Base-by-base conservation (phyloP, 78 protist species). In the Speleostelium caveatum region DNA sequence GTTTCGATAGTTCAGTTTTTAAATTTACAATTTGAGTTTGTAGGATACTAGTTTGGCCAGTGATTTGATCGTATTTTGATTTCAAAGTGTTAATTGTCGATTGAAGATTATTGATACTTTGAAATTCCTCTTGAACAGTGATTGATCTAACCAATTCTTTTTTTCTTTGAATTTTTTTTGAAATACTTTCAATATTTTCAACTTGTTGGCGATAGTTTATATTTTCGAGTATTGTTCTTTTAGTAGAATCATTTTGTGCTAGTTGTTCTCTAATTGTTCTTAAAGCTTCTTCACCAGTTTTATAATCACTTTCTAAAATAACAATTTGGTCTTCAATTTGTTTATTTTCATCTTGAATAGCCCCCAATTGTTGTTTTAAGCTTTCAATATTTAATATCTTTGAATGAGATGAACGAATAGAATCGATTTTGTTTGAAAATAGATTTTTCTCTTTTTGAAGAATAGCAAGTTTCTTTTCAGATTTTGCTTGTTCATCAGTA, bases 361-460 rank as follows among this genome's bases (percentile, higher is more conserved):
- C 30, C 17, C 30, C 42, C 19, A 42, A 22, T 68, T 3, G 4
- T 5, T 24, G 12, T 7, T 68, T 17, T 7, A 24, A 30, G 42
- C 19, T 68, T 22, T 68, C 26, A 24, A 68, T 4, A 14, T 79
- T 38, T 6, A 24, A 5, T 19, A 79, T 38, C 65, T 39, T 53
- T 0, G 63, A 32, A 30, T 79, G 87, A 10, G 28, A 62, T 12
- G 2, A 12, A 33, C 59, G 24, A 8, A 67, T 53, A 28, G 75
- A 55, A 14, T 79, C 87, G 21, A 59, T 66, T 21, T 61, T 33
- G 8, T 12, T 32, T 3, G 60, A 42, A 22, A 79, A 67, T 14
- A 68, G 41, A 42, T 79, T 69, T 41, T 79, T 79, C 56, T 79
- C 79, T 41, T 79, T 67, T 59, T 73, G 75, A 30, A 63, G 42